phyloP scores from a whole-genome alignment of 768 basidiomycete genomes.

The Mycena maculata region DNA sequence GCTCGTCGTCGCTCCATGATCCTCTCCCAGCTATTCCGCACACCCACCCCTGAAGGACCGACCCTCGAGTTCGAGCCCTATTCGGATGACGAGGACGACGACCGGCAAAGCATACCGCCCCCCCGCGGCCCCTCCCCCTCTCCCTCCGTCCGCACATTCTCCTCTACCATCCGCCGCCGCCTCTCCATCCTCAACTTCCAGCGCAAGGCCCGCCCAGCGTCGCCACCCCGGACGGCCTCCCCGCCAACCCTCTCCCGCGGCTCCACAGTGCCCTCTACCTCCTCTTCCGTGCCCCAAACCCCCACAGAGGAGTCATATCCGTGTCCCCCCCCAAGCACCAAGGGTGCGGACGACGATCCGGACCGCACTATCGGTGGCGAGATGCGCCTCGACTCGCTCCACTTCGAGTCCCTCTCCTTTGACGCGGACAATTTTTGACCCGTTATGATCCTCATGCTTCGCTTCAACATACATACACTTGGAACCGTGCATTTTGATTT shows the following conservation, averaged over 20 bases:
- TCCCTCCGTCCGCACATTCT: slow-evolving; percentile 32
- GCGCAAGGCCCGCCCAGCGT: slow-evolving; percentile 37
- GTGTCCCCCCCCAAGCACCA: slow-evolving; percentile 31
- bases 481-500: slow-evolving; percentile 29
- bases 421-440: slow-evolving; percentile 66
- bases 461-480: slow-evolving; percentile 16
- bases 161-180: slow-evolving; percentile 42
- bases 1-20: slow-evolving; percentile 52
- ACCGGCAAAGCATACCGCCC: slow-evolving; percentile 27
- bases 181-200: slow-evolving; percentile 53
- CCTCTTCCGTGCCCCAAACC: slow-evolving; percentile 49
- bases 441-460: slow-evolving; percentile 12
- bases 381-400: slow-evolving; percentile 78
- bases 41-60: slow-evolving; percentile 40
- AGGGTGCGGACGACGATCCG: slow-evolving; percentile 36
- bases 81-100: slow-evolving; percentile 35
- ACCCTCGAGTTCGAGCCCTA: slow-evolving; percentile 46
- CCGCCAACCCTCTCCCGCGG: slow-evolving; percentile 39
- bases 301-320: slow-evolving; percentile 42
- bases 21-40: slow-evolving; percentile 52
- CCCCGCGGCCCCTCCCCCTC: slow-evolving; percentile 35
- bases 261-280: slow-evolving; percentile 39
- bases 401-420: slow-evolving; percentile 78
- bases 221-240: slow-evolving; percentile 14
- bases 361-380: slow-evolving; percentile 44